Evolutionary conservation across 495 filamentous ascomycete genomes (phyloP), one percentile per base, ranked within the genome.

Genomic region (Neurospora tetraspora): DNA sequence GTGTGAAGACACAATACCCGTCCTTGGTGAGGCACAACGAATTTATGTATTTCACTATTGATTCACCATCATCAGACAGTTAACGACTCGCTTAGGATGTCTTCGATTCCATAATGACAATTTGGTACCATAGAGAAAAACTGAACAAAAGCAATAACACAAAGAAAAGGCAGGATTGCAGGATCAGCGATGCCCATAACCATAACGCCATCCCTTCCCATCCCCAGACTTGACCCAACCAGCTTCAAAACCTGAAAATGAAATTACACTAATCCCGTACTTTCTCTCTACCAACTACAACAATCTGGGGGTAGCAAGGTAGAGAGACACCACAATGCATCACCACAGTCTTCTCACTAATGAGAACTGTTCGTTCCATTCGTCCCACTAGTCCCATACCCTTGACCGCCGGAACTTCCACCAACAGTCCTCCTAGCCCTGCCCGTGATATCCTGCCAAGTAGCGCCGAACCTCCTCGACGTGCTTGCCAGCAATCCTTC

Each of bases 401-500:
- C 74, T 47, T 72, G 72, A 0, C 53, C 40, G 8, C 53, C 45
- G 20, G 7, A 37, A 18, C 39, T 42, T 4, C n/a, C 42, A n/a
- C 38, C 70, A 2, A 69, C 27, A 18, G 40, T 14, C 70, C 42
- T 71, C 69, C 40, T 75, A 6, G 73, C 71, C 37, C 75, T 59
- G 14, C 91, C 91, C 4, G 89, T 93, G 61, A 97, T 90, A 80
- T 97, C 93, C 80, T 94, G 89, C 93, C 93, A 96, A 20, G 89
- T 92, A n/a, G 93, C 92, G 71, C 90, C 90, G 72, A 94, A 92
- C 18, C 92, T 85, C 70, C 94, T 83, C 3, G 93, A 90, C 6
- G 93, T 95, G 74, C 88, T 92, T 3, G 92, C 92, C 39, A 99
- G 83, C 71, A 99, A 82, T 4, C 93, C 92, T 82, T 99, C 96